Conservation (phyloP, 148 eudicot species). For the Mesembryanthemum crystallinum region DNA sequence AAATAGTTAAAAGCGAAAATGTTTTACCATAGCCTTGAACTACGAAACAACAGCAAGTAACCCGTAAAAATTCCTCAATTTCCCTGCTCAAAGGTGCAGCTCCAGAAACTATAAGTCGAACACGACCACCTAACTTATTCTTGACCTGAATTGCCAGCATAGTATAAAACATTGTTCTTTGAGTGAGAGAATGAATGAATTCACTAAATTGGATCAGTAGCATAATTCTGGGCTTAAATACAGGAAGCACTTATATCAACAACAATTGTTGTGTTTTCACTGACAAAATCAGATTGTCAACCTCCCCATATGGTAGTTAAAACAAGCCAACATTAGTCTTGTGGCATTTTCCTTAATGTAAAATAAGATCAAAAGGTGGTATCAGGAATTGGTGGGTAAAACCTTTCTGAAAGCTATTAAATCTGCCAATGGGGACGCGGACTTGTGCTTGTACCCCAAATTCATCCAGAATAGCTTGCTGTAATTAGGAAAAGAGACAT, state of each 20-base stretch:
- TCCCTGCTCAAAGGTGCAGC: slow-evolving; percentile 92
- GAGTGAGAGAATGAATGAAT: neutral
- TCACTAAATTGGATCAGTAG: neutral
- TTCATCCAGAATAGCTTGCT: slow-evolving; percentile 95
- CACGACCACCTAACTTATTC: slow-evolving; percentile 67
- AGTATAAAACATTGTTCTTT: neutral
- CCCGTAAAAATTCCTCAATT: slow-evolving; percentile 89
- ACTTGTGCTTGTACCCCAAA: slow-evolving; percentile 73
- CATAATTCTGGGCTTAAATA: neutral
- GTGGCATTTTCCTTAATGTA: too few relatives aligned
- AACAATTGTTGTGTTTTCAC: too few relatives aligned
- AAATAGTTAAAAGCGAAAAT: neutral
- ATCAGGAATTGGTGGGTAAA: neutral
- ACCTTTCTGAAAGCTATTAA: slow-evolving; percentile 93
- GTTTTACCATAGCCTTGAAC: slow-evolving; percentile 90
- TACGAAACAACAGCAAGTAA: slow-evolving; percentile 86
- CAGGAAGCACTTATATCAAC: neutral
- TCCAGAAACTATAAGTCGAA: slow-evolving; percentile 82
- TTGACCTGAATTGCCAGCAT: slow-evolving; percentile 51
- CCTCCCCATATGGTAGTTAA: too few relatives aligned
- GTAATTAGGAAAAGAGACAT: slow-evolving; percentile 24
- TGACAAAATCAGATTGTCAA: too few relatives aligned
- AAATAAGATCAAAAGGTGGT: neutral
- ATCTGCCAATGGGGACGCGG: slow-evolving; percentile 90
- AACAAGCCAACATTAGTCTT: too few relatives aligned